Percentiles rank a stretch among this genome's conserved stretches.
These are phyloP conservation scores for Didymella pinodella DNA, from an alignment of 2,329 filamentous ascomycete genomes.

Conservation along the genomic window DNA sequence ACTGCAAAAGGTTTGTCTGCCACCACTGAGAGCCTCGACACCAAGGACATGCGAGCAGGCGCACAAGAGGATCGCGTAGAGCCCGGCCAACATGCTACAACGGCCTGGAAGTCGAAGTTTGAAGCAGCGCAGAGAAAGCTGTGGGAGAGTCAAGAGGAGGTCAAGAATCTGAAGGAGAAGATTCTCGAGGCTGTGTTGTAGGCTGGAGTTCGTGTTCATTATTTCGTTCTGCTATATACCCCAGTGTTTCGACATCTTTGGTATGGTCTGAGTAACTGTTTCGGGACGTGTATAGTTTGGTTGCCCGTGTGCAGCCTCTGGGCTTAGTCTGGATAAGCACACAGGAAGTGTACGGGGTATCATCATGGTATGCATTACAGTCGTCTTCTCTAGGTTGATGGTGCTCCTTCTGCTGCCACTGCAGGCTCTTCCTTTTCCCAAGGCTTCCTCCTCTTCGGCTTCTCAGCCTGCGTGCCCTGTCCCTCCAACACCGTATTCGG, in stretches of 20 bases:
- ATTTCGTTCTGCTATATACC: constrained; percentile 37
- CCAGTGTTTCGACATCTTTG: constrained; percentile 30
- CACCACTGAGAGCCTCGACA: constrained; percentile 15
- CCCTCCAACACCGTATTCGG: constrained; percentile 79
- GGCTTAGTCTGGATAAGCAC: constrained; percentile 20
- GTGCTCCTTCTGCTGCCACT: background rate
- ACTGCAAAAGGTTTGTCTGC: constrained; percentile 51
- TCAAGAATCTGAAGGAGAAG: constrained; percentile 46
- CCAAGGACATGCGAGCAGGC: constrained; percentile 7
- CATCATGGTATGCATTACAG: background rate
- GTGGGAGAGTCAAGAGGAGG: constrained; percentile 48
- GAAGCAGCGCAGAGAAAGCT: constrained; percentile 45
- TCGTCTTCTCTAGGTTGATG: background rate
- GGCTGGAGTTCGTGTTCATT: constrained; percentile 15
- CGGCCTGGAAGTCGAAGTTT: constrained; percentile 48
- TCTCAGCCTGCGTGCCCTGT: constrained; percentile 66
- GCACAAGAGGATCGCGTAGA: constrained; percentile 28
- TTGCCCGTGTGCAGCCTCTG: background rate
- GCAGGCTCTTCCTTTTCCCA: constrained; percentile 73
- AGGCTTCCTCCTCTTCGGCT: constrained; percentile 69
- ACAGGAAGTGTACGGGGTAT: constrained; percentile 1
- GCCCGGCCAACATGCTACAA: constrained; percentile 23
- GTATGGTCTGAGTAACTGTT: constrained; percentile 5
- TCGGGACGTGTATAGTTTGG: constrained; percentile 1
- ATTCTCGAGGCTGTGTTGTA: constrained; percentile 52